phyloP scores from a whole-genome alignment of 2,329 filamentous ascomycete species.

The Parastagonospora nodorum region DNA sequence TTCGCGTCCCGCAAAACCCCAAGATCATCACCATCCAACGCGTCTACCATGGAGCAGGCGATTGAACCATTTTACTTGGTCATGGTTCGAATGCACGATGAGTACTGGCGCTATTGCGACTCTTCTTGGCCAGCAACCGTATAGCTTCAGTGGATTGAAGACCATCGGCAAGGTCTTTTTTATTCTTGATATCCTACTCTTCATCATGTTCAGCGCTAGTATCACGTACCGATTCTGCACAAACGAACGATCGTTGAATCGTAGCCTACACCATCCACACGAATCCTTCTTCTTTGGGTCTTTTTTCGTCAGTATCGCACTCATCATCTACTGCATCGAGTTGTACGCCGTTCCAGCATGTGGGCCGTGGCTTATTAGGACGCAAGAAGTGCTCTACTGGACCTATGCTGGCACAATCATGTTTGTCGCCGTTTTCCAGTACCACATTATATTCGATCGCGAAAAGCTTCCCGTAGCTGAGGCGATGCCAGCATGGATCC shows the following conservation, averaged over 20 bases:
- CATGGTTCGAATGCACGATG: constrained; percentile 76
- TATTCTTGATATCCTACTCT: constrained; percentile 69
- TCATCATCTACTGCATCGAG: constrained; percentile 49
- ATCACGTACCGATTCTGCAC: constrained; percentile 64
- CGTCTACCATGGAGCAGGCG: constrained; percentile 23
- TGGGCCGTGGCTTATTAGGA: constrained; percentile 60
- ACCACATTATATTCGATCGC: constrained; percentile 94
- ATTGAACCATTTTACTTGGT: constrained; percentile 51
- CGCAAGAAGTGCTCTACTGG: constrained; percentile 71
- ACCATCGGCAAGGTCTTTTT: constrained; percentile 70
- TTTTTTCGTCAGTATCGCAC: constrained; percentile 66
- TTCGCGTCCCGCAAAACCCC: constrained; percentile 2
- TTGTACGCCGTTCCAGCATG: constrained; percentile 66
- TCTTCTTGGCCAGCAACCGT: constrained; percentile 61
- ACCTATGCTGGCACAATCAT: constrained; percentile 60
- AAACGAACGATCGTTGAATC: constrained; percentile 55
- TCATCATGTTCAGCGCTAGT: constrained; percentile 59
- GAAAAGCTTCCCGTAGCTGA: constrained; percentile 57
- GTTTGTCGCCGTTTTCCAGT: constrained; percentile 80
- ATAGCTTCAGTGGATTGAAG: constrained; percentile 65
- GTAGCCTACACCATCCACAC: constrained; percentile 65
- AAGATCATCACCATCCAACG: constrained; percentile 12
- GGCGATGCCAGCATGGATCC: constrained; percentile 48
- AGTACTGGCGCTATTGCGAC: constrained; percentile 71
- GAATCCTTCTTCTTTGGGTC: constrained; percentile 76